These are phyloP conservation scores for Zoysia japonica DNA, from an alignment of 176 grass and related monocot species.

Conservation along the genomic window DNA sequence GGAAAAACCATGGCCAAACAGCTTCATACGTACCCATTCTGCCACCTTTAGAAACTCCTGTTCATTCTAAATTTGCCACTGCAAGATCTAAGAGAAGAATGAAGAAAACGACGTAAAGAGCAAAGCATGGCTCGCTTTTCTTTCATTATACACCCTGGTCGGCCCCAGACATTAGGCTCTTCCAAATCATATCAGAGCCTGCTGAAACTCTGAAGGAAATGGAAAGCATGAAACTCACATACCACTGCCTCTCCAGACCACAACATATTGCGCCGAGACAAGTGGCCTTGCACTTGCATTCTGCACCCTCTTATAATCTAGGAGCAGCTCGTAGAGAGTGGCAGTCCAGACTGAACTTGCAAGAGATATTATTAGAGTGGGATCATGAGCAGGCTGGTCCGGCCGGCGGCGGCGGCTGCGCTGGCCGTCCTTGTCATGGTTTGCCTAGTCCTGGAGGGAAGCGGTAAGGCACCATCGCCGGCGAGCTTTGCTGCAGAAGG, in stretches of 20 bases:
- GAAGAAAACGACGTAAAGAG: constrained; percentile 34
- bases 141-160: constrained; percentile 32
- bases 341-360: not conserved
- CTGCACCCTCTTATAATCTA: constrained; percentile 9
- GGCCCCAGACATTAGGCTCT: constrained; percentile 22
- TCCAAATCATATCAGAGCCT: constrained; percentile 40
- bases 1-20: constrained; percentile 18
- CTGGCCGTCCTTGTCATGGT: constrained; percentile 50
- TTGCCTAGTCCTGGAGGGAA: constrained; percentile 27
- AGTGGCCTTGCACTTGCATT: constrained; percentile 22
- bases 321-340: constrained; percentile 30
- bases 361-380: constrained; percentile 3
- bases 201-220: constrained; percentile 26
- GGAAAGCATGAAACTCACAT: constrained; percentile 20
- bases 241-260: constrained; percentile 31
- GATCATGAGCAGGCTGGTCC: constrained; percentile 28
- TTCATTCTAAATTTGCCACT: constrained; percentile 22
- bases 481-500: constrained; percentile 10
- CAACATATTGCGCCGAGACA: constrained; percentile 24
- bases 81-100: constrained; percentile 11
- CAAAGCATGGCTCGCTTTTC: constrained; percentile 27
- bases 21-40: not conserved
- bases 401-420: not conserved
- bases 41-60: constrained; percentile 14
- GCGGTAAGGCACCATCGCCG: not conserved